phyloP scores from a whole-genome alignment of 2,329 filamentous ascomycete species.

The Alternaria arborescens region DNA sequence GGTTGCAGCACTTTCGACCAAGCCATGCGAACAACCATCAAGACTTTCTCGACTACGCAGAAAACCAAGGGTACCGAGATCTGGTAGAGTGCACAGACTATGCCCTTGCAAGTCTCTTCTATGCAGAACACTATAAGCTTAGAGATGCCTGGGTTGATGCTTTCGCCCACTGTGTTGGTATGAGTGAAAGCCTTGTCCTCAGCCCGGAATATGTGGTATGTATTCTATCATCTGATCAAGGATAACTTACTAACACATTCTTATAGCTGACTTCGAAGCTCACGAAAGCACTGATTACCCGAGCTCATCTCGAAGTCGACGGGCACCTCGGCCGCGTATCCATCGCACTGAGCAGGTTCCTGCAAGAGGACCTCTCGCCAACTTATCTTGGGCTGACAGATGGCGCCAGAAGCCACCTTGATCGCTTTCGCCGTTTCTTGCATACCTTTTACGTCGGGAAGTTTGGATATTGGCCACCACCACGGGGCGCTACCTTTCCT shows the following conservation, averaged over 20 bases:
- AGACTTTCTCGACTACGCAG: constrained; percentile 71
- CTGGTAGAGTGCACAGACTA: constrained; percentile 72
- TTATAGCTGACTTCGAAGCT: constrained; percentile 53
- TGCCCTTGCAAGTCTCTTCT: constrained; percentile 71
- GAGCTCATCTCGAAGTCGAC: constrained; percentile 71
- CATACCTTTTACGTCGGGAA: constrained; percentile 71
- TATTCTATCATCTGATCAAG: constrained; percentile 18
- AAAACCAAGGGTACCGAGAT: constrained; percentile 74
- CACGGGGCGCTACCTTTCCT: constrained; percentile 61
- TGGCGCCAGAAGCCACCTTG: constrained; percentile 71
- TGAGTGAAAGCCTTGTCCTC: constrained; percentile 68
- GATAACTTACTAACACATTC: neutral
- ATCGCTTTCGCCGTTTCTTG: constrained; percentile 75
- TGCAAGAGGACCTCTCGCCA: constrained; percentile 75
- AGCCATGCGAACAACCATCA: constrained; percentile 63
- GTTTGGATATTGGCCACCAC: constrained; percentile 76
- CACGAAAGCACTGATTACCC: constrained; percentile 71
- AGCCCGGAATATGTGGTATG: constrained; percentile 70
- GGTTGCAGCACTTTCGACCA: constrained; percentile 69
- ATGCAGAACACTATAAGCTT: constrained; percentile 72
- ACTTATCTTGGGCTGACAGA: constrained; percentile 70
- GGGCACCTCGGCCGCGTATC: constrained; percentile 66
- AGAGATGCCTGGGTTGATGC: constrained; percentile 74
- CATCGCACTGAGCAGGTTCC: constrained; percentile 69
- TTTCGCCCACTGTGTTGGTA: constrained; percentile 80